phyloP scores from a whole-genome alignment of 352 stramenopile species.

The Achlya hypogyna region DNA sequence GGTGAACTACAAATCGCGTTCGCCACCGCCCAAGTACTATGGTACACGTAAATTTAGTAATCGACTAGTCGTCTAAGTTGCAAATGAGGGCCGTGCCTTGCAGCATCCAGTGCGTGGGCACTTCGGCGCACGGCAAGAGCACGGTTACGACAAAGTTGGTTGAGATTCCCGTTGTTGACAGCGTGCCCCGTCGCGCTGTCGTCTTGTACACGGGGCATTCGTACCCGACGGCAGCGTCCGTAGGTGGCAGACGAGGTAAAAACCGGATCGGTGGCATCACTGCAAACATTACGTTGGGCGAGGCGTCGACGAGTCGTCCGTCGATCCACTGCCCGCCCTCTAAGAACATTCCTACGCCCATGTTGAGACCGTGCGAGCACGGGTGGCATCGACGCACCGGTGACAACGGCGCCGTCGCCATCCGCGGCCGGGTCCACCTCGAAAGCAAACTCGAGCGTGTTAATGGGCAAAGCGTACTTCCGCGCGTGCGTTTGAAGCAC shows the following conservation, averaged over 20 bases:
- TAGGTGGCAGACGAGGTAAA: constrained; percentile 32
- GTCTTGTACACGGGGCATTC: constrained; percentile 92
- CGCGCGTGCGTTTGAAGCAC: constrained; percentile 63
- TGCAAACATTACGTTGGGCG: constrained; percentile 50
- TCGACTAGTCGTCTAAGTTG: constrained; percentile 43
- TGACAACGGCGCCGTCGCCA: constrained; percentile 20
- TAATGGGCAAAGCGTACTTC: constrained; percentile 56
- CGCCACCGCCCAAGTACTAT: neutral
- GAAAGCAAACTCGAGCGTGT: constrained; percentile 72
- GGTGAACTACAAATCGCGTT: too few species aligned
- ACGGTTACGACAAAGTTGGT: constrained; percentile 91
- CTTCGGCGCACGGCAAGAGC: constrained; percentile 65
- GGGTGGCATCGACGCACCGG: neutral
- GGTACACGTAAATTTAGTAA: neutral
- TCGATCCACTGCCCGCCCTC: constrained; percentile 63
- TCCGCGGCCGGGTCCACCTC: constrained; percentile 9
- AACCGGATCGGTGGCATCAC: constrained; percentile 84
- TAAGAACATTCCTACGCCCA: constrained; percentile 36
- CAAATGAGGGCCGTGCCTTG: constrained; percentile 85
- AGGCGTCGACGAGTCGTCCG: constrained; percentile 40
- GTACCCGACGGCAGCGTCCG: constrained; percentile 43
- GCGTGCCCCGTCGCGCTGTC: constrained; percentile 67
- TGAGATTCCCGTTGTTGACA: constrained; percentile 89
- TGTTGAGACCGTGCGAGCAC: neutral
- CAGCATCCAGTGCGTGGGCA: constrained; percentile 78